Evolutionary conservation across 2,329 filamentous ascomycete genomes (phyloP), one percentile per base, ranked within the genome.

Genomic region (Xylaria sp.): DNA sequence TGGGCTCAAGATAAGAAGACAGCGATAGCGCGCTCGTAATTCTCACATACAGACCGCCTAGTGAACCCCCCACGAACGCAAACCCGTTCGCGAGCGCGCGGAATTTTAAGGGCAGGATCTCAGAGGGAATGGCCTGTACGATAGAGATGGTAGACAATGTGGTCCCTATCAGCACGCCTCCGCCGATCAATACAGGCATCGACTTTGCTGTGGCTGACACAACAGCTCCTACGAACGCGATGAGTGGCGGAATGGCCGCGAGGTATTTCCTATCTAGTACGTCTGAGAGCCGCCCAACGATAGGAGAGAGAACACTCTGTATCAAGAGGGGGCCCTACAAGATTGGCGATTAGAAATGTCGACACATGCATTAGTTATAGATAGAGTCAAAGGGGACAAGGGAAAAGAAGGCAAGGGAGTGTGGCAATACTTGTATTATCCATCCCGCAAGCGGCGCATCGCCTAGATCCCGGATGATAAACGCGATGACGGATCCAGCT

Each of bases 101-200:
- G 69, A 85, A 88, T 69, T 88, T 88, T 48, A 88, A 72, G 1
- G 86, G 86, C 37, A 88, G 74, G 27, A 88, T 85, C 76, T 89
- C 86, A 1, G 84, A 84, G 0, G 85, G 85, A 35, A 89, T 88
- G 0, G 86, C 82, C 74, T 88, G 79, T 5, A 87, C 84, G 62
- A 88, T 86, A 12, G 85, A 80, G 47, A 88, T 86, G 0, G 86
- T 88, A 1, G 84, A 78, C 35, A 89, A 80, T 0, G 86, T 87
- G 2, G 80, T 80, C 27, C 86, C 86, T 54, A 88, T 86, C n/a
- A 88, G 77, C 5, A 89, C 83, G 12, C 86, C 85, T n/a, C 86
- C 86, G 8, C 84, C 86, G 62, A 88, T 86, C 3, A 88, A 78
- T 80, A 86, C 85, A 59, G 79, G 81, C 86, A 88, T 88, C 2